phyloP scores from a whole-genome alignment of 148 eudicot species.

The Camellia granthamiana region DNA sequence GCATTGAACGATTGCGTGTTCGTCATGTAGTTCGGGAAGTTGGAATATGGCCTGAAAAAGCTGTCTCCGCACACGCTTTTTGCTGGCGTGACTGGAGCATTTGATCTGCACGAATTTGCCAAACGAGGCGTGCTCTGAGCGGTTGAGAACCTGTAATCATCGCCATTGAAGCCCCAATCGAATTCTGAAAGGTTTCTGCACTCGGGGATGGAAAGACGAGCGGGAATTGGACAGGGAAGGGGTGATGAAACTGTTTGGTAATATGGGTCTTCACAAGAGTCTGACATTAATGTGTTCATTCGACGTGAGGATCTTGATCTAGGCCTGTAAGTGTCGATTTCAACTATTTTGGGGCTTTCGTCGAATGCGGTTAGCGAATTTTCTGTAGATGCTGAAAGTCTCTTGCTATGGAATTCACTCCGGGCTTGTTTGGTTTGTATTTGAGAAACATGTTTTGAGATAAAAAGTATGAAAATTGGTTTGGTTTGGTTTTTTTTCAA shows the following conservation, averaged over 20 bases:
- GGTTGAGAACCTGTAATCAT: slow-evolving; percentile 49
- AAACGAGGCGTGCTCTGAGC: slow-evolving; percentile 86
- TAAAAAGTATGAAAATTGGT: no score
- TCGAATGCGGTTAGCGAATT: slow-evolving; percentile 38
- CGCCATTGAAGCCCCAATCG: slow-evolving; percentile 50
- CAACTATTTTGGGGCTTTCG: slow-evolving; percentile 86
- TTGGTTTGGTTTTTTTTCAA: no score
- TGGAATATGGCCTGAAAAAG: slow-evolving; percentile 43
- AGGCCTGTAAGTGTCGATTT: slow-evolving; percentile 70
- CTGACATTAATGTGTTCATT: slow-evolving; percentile 38
- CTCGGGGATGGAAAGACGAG: slow-evolving; percentile 48
- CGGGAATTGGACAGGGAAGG: slow-evolving; percentile 46
- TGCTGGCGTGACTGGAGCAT: slow-evolving; percentile 57
- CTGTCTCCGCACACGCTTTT: slow-evolving; percentile 82
- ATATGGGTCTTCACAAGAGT: slow-evolving; percentile 46
- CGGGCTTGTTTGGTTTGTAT: no score
- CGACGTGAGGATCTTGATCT: slow-evolving; percentile 67
- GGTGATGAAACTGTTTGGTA: slow-evolving; percentile 59
- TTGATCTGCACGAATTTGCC: slow-evolving; percentile 28
- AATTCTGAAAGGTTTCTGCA: slow-evolving; percentile 36
- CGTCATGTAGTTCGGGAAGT: slow-evolving; percentile 73
- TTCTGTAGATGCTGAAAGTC: slow-evolving; percentile 65
- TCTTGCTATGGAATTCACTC: slow-evolving; percentile 65
- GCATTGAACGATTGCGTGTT: slow-evolving; percentile 77
- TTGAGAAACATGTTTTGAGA: no score